Conservation (phyloP, 768 basidiomycete genomes). For the Chlorophyllum brunneum region DNA sequence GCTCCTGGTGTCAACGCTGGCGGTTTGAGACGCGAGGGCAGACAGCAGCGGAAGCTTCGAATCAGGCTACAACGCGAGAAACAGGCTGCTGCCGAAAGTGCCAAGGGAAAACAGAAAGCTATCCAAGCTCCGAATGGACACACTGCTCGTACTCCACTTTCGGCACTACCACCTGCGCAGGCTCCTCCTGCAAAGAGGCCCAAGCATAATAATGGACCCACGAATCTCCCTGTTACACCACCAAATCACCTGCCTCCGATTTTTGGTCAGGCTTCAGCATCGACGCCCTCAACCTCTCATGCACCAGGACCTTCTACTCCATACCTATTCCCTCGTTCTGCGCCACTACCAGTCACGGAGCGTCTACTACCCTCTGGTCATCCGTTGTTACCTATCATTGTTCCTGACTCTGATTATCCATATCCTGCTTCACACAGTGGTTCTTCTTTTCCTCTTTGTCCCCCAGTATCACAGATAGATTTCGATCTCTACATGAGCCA, state of each 20-base stretch:
- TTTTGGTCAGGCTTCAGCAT: neutral
- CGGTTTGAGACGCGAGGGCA: neutral
- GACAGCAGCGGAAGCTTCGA: neutral
- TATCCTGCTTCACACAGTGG: neutral
- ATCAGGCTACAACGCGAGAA: neutral
- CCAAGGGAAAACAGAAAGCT: constrained; percentile 3
- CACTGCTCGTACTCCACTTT: neutral
- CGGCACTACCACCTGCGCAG: neutral
- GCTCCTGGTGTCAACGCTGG: neutral
- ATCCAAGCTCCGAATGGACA: neutral
- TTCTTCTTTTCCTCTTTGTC: neutral
- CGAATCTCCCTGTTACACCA: neutral
- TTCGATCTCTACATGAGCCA: neutral
- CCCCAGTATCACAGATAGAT: neutral
- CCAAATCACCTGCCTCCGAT: neutral
- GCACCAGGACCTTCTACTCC: neutral
- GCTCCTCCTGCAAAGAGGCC: neutral
- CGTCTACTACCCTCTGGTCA: neutral
- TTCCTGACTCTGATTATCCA: neutral
- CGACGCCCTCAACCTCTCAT: neutral
- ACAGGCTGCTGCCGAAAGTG: neutral
- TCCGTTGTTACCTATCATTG: neutral
- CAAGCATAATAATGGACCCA: neutral
- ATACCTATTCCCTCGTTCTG: too few species aligned
- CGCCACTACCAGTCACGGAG: neutral